Evolutionary conservation across 495 filamentous ascomycete genomes (phyloP).

Genomic region (Neurospora terricola): DNA sequence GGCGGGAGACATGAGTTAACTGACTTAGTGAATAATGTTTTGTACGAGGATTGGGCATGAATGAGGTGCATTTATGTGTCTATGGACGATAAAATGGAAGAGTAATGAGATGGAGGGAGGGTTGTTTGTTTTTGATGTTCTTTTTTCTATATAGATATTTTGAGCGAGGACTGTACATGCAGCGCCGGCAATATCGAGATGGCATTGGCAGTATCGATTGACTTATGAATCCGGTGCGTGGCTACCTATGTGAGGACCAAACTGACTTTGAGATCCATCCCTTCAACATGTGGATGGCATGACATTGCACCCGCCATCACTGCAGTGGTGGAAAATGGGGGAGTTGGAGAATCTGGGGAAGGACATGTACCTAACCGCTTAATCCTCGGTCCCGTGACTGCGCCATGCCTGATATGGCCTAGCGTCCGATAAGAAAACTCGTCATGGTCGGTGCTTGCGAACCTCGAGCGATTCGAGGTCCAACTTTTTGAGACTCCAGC

Average conservation of each 20-base stretch:
- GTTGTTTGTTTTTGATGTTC: neutral
- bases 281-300: too few relatives aligned
- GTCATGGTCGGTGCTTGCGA: constrained; percentile 6
- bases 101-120: neutral
- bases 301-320: neutral
- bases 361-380: neutral
- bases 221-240: neutral
- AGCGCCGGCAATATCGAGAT: neutral
- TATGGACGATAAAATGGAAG: neutral
- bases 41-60: neutral
- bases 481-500: neutral
- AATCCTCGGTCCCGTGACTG: neutral
- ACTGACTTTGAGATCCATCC: neutral
- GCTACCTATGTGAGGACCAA: neutral
- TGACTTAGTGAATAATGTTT: neutral
- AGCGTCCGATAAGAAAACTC: constrained; percentile 8
- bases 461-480: neutral
- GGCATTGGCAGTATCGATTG: neutral
- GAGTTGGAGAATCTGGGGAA: neutral
- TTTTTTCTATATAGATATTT: neutral
- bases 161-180: neutral
- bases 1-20: constrained; percentile 5
- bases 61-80: neutral
- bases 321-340: neutral
- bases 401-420: neutral